Conservation (phyloP, 1,284 basidiomycete species). For the Wolfiporia cocos region DNA sequence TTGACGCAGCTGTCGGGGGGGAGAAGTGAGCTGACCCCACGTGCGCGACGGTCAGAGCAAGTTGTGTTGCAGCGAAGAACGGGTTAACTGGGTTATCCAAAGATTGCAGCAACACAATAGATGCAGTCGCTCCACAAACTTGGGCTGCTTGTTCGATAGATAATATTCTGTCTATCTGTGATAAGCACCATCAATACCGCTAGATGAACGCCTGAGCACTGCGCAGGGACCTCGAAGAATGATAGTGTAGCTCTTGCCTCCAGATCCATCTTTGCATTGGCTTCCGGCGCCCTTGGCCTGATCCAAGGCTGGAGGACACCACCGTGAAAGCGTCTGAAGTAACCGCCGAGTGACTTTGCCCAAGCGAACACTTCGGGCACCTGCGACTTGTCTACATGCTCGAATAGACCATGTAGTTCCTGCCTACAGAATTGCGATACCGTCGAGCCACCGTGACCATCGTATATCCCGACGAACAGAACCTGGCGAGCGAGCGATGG, state of each 20-base stretch:
- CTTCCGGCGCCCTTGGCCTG: slow-evolving; percentile 29
- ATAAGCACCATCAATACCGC: slow-evolving; percentile 1
- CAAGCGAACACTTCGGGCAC: slow-evolving; percentile 74
- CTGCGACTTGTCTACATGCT: slow-evolving; percentile 60
- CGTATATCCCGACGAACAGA: slow-evolving; percentile 83
- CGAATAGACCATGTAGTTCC: slow-evolving; percentile 76
- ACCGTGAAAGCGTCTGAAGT: slow-evolving; percentile 83
- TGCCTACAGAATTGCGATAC: slow-evolving; percentile 53
- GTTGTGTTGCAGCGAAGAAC: slow-evolving; percentile 68
- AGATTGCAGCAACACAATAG: slow-evolving; percentile 84
- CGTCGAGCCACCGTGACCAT: slow-evolving; percentile 47
- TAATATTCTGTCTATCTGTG: slow-evolving; percentile 55
- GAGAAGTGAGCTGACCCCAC: slow-evolving; percentile 75
- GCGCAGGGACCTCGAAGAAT: slow-evolving; percentile 74
- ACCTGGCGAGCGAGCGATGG: slow-evolving; percentile 67
- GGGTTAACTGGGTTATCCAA: slow-evolving; percentile 69
- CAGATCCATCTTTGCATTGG: slow-evolving; percentile 55
- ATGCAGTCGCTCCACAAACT: slow-evolving; percentile 84
- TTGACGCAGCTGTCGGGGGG: too few relatives aligned
- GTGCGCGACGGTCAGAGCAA: slow-evolving; percentile 87
- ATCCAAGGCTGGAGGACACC: slow-evolving; percentile 73
- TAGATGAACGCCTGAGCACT: background rate
- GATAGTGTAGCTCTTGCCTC: slow-evolving; percentile 82
- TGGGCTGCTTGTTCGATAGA: slow-evolving; percentile 56
- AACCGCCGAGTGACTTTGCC: slow-evolving; percentile 78